phyloP scores from a whole-genome alignment of 495 filamentous ascomycete genomes.

The Aspergillus bertholletiae region DNA sequence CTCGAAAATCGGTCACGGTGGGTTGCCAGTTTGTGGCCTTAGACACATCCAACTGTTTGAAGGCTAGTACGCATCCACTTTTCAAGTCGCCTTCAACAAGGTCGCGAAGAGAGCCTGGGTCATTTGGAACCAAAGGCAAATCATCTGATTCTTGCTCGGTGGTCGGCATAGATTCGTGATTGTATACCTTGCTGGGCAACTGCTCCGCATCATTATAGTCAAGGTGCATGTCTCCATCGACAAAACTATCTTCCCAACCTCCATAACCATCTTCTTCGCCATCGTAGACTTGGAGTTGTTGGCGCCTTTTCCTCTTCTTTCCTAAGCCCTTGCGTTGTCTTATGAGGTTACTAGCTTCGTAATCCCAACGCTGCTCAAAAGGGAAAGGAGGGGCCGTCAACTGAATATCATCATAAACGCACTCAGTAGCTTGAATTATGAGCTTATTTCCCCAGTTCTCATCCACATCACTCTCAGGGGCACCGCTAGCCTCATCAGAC shows the following conservation, averaged over 20 bases:
- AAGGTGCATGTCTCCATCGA: conserved; percentile 38
- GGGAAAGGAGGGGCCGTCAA: conserved; percentile 84
- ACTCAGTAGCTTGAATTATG: conserved; percentile 73
- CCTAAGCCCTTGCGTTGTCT: conserved; percentile 33
- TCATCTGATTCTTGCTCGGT: conserved; percentile 33
- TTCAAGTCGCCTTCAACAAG: conserved; percentile 52
- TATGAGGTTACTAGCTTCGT: conserved; percentile 56
- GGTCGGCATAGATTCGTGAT: background rate
- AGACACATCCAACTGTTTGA: conserved; percentile 72
- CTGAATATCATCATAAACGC: conserved; percentile 66
- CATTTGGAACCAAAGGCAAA: conserved; percentile 63
- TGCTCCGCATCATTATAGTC: conserved; percentile 50
- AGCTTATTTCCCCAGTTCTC: conserved; percentile 71
- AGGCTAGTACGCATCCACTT: conserved; percentile 70
- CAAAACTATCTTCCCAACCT: conserved; percentile 20
- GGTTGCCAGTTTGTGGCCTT: conserved; percentile 77
- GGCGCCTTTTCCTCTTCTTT: conserved; percentile 56
- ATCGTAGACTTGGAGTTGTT: conserved; percentile 46
- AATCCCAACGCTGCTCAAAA: conserved; percentile 85
- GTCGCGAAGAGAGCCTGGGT: conserved; percentile 51
- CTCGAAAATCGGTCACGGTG: conserved; percentile 60
- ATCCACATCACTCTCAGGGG: conserved; percentile 24
- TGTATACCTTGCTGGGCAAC: conserved; percentile 5
- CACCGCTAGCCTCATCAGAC: conserved; percentile 12
- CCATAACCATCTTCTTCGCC: conserved; percentile 31